These are phyloP conservation scores for Paramecium pentaurelia DNA, from an alignment of 73 alveolate genomes.

Conservation along the genomic window DNA sequence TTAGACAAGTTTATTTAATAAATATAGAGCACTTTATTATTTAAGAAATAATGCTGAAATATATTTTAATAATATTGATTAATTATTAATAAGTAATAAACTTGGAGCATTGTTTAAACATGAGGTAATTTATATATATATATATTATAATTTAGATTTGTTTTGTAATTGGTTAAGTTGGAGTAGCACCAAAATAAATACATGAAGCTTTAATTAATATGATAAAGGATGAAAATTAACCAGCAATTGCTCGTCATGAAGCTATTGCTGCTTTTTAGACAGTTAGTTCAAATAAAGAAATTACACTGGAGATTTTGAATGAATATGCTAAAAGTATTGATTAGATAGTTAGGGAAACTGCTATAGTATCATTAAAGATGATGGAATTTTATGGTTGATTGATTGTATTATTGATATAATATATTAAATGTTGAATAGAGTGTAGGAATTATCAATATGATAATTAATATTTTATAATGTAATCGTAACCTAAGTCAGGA, in stretches of 20 bases:
- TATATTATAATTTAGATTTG: background rate
- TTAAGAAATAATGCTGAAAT: background rate
- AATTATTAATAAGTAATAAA: background rate
- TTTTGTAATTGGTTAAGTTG: constrained; percentile 7
- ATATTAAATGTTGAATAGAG: background rate
- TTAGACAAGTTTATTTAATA: background rate
- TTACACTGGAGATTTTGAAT: background rate
- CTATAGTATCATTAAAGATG: background rate
- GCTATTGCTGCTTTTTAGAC: constrained; percentile 34
- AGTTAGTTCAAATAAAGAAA: background rate
- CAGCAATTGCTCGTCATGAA: constrained; percentile 35
- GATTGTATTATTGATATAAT: background rate
- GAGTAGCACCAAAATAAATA: background rate
- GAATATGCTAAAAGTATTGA: background rate
- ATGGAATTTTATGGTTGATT: background rate
- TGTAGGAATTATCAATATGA: background rate
- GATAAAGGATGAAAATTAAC: background rate
- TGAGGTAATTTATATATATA: background rate
- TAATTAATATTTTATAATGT: background rate
- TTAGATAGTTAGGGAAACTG: background rate
- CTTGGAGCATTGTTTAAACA: constrained; percentile 33
- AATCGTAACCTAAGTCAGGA: background rate
- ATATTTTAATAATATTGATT: background rate
- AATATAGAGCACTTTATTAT: constrained; percentile 33
- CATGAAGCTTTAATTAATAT: background rate